These are phyloP conservation scores for Tricladium varicosporioides DNA, from an alignment of 2,329 filamentous ascomycete genomes.

Conservation along the genomic window DNA sequence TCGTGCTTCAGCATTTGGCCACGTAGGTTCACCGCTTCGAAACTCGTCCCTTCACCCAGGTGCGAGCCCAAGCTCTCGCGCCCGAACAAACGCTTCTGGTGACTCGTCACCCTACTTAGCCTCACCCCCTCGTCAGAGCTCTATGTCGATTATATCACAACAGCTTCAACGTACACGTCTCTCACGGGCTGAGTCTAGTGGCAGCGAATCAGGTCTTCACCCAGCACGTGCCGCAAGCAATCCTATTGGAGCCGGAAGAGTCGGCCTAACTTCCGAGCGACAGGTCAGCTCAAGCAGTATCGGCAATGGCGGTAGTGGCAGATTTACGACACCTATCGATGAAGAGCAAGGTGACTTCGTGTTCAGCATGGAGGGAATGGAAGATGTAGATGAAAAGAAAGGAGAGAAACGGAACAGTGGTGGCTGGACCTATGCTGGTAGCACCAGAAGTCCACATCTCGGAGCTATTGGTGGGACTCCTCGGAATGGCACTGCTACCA, in stretches of 20 bases:
- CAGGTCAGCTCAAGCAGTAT: constrained; percentile 58
- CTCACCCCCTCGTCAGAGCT: constrained; percentile 37
- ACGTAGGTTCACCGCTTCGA: constrained; percentile 63
- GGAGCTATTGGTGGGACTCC: constrained; percentile 19
- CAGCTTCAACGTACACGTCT: constrained; percentile 61
- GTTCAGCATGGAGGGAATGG: constrained; percentile 67
- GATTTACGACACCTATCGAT: constrained; percentile 64
- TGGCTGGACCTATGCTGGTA: constrained; percentile 29
- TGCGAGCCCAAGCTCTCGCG: constrained; percentile 40
- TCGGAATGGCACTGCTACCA: constrained; percentile 16
- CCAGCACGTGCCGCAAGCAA: constrained; percentile 44
- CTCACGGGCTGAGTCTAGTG: constrained; percentile 39
- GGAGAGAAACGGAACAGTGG: constrained; percentile 34
- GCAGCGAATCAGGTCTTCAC: constrained; percentile 49
- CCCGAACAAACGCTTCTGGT: constrained; percentile 34
- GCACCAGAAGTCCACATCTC: constrained; percentile 24
- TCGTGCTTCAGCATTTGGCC: constrained; percentile 57
- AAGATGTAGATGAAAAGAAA: constrained; percentile 53
- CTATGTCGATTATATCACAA: constrained; percentile 58
- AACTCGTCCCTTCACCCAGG: constrained; percentile 60
- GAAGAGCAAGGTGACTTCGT: constrained; percentile 64
- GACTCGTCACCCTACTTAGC: constrained; percentile 33
- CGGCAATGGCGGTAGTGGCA: constrained; percentile 43
- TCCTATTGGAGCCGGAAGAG: constrained; percentile 37
- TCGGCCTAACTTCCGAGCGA: constrained; percentile 48